phyloP scores from a whole-genome alignment of 169 alveolate species.

The Eimeria acervulina region DNA sequence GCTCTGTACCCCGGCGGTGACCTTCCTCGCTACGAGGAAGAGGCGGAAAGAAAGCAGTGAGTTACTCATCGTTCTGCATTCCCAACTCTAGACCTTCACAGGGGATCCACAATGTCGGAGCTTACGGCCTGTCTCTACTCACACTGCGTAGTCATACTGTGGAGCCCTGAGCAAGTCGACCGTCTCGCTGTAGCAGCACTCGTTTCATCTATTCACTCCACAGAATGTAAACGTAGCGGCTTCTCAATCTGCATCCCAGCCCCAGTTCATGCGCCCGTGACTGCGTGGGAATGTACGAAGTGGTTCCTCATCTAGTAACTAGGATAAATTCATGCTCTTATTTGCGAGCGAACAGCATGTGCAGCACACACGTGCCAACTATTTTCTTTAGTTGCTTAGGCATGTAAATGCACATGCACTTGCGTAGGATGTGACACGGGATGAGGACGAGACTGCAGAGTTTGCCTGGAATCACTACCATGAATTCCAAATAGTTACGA shows the following conservation, averaged over 20 bases:
- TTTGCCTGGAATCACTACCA: background rate
- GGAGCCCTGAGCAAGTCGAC: background rate
- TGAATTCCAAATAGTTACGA: background rate
- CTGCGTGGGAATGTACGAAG: background rate
- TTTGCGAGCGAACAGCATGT: background rate
- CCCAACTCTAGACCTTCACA: background rate
- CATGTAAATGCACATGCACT: background rate
- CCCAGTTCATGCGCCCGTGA: too few species aligned
- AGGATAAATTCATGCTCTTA: background rate
- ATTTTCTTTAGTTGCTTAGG: background rate
- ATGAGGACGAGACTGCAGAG: background rate
- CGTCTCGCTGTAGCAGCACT: background rate
- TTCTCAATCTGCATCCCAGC: background rate
- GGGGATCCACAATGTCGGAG: background rate
- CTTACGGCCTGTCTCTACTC: background rate
- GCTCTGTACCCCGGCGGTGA: conserved; percentile 63
- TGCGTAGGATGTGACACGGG: background rate
- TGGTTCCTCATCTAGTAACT: background rate
- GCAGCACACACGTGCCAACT: background rate
- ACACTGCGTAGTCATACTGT: background rate
- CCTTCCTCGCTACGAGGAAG: conserved; percentile 17
- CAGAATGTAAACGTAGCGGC: background rate
- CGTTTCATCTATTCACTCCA: background rate
- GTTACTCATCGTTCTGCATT: background rate
- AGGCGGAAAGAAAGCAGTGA: conserved; percentile 43